Evolutionary conservation across 139 green algal species (phyloP).

Genomic region (Chlamydomonas incerta): DNA sequence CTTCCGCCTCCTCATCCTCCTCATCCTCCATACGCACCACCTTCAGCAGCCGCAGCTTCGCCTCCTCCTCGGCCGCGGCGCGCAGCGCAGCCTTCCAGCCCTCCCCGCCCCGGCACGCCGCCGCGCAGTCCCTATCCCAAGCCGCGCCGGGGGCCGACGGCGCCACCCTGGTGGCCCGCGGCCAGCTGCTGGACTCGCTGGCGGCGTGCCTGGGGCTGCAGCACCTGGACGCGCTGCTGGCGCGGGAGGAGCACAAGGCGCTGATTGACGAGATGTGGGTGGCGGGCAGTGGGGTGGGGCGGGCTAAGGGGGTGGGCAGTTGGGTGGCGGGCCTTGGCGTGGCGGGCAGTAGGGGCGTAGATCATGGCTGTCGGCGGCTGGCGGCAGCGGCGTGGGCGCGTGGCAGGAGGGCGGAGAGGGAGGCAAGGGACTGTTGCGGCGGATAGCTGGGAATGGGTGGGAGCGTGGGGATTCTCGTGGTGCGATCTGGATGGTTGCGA

Average conservation of each 20-base stretch:
- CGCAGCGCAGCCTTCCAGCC: not conserved
- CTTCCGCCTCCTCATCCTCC: not conserved
- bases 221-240: constrained; percentile 35
- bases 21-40: not conserved
- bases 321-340: no score
- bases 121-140: not conserved
- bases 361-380: no score
- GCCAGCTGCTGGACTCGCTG: not conserved
- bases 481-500: no score
- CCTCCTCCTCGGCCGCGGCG: not conserved
- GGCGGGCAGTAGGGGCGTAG: no score
- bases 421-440: no score
- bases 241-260: not conserved
- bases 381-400: no score
- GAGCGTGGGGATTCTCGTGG: no score
- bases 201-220: constrained; percentile 3
- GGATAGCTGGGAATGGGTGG: no score
- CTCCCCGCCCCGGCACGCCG: not conserved
- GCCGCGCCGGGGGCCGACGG: no score
- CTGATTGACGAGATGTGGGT: constrained; percentile 32
- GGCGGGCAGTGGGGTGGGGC: not conserved
- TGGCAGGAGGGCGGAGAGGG: no score
- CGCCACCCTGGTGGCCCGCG: not conserved
- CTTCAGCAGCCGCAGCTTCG: not conserved
- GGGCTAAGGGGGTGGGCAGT: no score